phyloP scores from a whole-genome alignment of 129 eudicot species.

The Oenanthe sinensis region DNA sequence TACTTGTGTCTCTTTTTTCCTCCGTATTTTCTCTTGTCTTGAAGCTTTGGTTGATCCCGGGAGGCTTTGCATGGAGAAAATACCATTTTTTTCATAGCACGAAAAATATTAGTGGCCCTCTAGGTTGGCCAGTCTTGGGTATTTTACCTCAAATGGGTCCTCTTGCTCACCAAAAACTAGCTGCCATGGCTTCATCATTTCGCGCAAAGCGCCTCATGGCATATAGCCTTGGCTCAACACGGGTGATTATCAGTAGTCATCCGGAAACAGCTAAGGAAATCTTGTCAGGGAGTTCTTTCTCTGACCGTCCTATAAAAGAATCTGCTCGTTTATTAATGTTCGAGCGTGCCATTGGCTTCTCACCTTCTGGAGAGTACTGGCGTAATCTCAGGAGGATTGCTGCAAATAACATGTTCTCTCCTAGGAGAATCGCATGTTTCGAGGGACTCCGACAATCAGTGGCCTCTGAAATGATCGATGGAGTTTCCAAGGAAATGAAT shows the following conservation, averaged over 20 bases:
- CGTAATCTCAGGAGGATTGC: conserved; percentile 53
- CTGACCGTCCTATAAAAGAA: conserved; percentile 73
- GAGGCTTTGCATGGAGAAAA: conserved; percentile 85
- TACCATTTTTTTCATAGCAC: conserved; percentile 24
- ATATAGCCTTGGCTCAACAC: conserved; percentile 61
- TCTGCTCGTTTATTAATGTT: conserved; percentile 68
- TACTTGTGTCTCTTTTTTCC: conserved; percentile 21
- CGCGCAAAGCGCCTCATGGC: conserved; percentile 58
- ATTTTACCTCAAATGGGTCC: conserved; percentile 49
- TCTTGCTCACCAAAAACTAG: conserved; percentile 64
- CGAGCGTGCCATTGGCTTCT: conserved; percentile 83
- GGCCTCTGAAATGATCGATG: conserved; percentile 36
- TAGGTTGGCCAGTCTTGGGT: conserved; percentile 62
- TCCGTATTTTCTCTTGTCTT: conserved; percentile 21
- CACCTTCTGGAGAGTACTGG: conserved; percentile 68
- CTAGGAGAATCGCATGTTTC: conserved; percentile 47
- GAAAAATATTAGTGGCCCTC: conserved; percentile 41
- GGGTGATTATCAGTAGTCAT: conserved; percentile 56
- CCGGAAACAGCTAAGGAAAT: conserved; percentile 78
- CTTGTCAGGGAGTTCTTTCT: conserved; percentile 43
- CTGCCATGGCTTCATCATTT: conserved; percentile 39
- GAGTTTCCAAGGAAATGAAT: conserved; percentile 36
- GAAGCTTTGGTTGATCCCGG: conserved; percentile 43
- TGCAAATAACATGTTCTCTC: conserved; percentile 57
- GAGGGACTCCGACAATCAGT: conserved; percentile 46